These are phyloP conservation scores for Taiwanofungus camphoratus DNA, from an alignment of 1,284 basidiomycete genomes.

Conservation along the genomic window DNA sequence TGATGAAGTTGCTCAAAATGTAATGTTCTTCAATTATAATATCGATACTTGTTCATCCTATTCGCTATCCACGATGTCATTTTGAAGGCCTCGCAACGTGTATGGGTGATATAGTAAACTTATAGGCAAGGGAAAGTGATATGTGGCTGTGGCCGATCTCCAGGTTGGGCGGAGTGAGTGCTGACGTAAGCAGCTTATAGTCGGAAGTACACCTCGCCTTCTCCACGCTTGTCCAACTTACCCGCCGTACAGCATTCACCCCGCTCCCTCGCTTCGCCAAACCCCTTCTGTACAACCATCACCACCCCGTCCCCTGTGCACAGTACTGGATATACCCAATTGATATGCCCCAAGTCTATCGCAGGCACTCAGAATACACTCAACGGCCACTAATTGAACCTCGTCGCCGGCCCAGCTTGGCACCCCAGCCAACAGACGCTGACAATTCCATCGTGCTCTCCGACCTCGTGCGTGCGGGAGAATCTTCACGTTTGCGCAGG, in stretches of 20 bases:
- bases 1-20: too few species aligned
- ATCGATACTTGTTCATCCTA: too few species aligned
- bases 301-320: background rate
- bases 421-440: constrained; percentile 34
- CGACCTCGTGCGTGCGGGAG: constrained; percentile 62
- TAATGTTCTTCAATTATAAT: too few species aligned
- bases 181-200: background rate
- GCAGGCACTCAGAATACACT: constrained; percentile 18
- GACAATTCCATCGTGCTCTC: constrained; percentile 67
- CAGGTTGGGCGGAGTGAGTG: too few species aligned
- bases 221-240: constrained; percentile 6
- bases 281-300: background rate
- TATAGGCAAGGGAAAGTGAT: too few species aligned
- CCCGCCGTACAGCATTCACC: background rate
- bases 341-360: constrained; percentile 25
- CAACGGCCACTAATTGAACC: constrained; percentile 18
- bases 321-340: background rate
- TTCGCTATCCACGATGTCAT: too few species aligned
- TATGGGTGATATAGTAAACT: too few species aligned
- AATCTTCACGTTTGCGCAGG: constrained; percentile 64
- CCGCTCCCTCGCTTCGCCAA: background rate
- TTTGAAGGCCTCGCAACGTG: too few species aligned
- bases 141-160: too few species aligned
- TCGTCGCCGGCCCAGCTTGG: constrained; percentile 18
- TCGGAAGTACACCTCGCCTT: constrained; percentile 6